phyloP scores from a whole-genome alignment of 345 rosid genomes.

The Adansonia digitata region DNA sequence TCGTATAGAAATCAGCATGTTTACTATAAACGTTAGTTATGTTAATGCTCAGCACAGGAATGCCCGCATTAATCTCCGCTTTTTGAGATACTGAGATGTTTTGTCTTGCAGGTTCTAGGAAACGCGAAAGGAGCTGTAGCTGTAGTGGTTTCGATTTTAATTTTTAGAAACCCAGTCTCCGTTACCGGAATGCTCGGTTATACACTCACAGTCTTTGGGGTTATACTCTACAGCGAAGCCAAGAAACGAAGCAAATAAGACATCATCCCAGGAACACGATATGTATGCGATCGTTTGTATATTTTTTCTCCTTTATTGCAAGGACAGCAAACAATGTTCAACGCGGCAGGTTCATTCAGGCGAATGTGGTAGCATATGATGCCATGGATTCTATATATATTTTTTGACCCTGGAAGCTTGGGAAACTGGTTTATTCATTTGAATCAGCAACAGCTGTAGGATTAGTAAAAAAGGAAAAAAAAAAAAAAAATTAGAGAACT shows the following conservation, averaged over 20 bases:
- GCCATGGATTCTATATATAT: slow-evolving; percentile 25
- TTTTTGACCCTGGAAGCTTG: slow-evolving; percentile 28
- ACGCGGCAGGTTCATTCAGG: slow-evolving; percentile 7
- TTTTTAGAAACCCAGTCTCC: slow-evolving; percentile 93
- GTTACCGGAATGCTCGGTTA: slow-evolving; percentile 98
- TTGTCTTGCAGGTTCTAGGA: slow-evolving; percentile 68
- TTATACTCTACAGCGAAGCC: slow-evolving; percentile 92
- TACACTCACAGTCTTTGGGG: slow-evolving; percentile 83
- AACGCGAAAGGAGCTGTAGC: slow-evolving; percentile 99
- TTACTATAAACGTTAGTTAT: too few species aligned
- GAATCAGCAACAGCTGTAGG: slow-evolving; percentile 38
- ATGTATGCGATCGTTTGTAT: background rate
- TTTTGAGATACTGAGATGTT: background rate
- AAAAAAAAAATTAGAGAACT: slow-evolving; percentile 25
- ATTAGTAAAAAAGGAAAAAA: too few species aligned
- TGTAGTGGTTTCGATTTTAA: slow-evolving; percentile 89
- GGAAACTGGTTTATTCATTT: slow-evolving; percentile 13
- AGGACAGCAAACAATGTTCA: slow-evolving; percentile 21
- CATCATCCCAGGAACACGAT: background rate
- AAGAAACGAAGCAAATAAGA: slow-evolving; percentile 87
- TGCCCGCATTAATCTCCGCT: background rate
- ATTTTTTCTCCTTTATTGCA: background rate
- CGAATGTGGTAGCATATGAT: slow-evolving; percentile 16
- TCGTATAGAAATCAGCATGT: too few species aligned
- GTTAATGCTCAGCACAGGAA: background rate